Percentiles rank a stretch among this genome's conserved stretches.
phyloP scores from a whole-genome alignment of 2,329 filamentous ascomycete genomes.

The Xylariaceae sp. region DNA sequence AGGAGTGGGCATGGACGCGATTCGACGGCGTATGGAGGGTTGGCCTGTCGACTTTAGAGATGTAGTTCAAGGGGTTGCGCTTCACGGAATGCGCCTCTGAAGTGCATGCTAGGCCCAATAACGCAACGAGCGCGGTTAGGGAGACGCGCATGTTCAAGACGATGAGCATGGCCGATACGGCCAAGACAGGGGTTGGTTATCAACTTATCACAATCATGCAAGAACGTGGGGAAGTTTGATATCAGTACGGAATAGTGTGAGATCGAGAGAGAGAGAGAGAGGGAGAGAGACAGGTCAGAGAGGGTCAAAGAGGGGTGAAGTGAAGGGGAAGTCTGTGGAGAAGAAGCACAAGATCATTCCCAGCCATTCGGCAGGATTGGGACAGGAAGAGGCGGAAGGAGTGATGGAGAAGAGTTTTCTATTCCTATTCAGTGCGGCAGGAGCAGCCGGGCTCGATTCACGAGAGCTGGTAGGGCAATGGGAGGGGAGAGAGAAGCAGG shows the following conservation, averaged over 20 bases:
- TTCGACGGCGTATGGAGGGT: constrained; percentile 73
- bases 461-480: background rate
- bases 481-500: background rate
- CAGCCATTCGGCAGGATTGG: constrained; percentile 4
- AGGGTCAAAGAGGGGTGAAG: background rate
- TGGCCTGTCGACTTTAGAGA: constrained; percentile 68
- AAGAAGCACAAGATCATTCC: constrained; percentile 2
- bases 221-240: constrained; percentile 3
- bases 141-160: constrained; percentile 29
- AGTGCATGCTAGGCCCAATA: constrained; percentile 30
- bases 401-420: background rate
- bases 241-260: too few relatives aligned
- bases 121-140: constrained; percentile 26
- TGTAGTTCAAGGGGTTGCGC: constrained; percentile 69
- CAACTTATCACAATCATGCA: constrained; percentile 26
- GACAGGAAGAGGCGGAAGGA: background rate
- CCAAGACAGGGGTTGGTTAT: constrained; percentile 21
- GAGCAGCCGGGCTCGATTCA: background rate
- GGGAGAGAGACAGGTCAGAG: background rate
- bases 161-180: constrained; percentile 18
- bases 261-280: background rate
- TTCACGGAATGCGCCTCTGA: constrained; percentile 61
- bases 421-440: background rate
- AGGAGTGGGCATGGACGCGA: constrained; percentile 71
- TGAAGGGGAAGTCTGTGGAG: background rate